A percentile compares a stretch with the other conserved stretches of the same genome.
Conservation (phyloP, 2,329 filamentous ascomycete genomes). For the Tricladium varicosporioides region DNA sequence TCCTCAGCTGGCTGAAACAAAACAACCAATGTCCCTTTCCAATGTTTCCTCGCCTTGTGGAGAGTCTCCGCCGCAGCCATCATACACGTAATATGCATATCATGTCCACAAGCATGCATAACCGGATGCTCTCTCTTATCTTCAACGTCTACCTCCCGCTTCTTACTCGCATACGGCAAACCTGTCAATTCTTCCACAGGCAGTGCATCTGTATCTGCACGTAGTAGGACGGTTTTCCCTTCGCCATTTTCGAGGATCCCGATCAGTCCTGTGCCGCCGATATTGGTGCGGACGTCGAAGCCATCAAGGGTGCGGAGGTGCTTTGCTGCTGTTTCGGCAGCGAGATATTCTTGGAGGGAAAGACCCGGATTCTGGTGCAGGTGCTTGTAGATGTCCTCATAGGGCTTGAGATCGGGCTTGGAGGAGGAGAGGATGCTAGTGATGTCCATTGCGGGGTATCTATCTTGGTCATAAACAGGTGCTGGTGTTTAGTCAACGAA, state of each 20-base stretch:
- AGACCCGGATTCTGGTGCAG: constrained; percentile 60
- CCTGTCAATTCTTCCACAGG: constrained; percentile 56
- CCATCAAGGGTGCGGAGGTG: constrained; percentile 36
- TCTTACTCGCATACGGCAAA: constrained; percentile 52
- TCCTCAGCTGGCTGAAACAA: constrained; percentile 70
- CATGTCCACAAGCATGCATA: constrained; percentile 70
- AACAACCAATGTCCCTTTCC: constrained; percentile 62
- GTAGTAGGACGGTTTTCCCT: constrained; percentile 54
- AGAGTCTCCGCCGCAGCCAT: constrained; percentile 55
- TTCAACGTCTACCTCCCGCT: constrained; percentile 34
- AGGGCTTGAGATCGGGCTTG: constrained; percentile 29
- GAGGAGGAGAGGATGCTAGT: constrained; percentile 7
- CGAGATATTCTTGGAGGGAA: constrained; percentile 53
- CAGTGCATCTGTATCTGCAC: constrained; percentile 62
- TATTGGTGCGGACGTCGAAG: constrained; percentile 47
- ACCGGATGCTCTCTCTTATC: constrained; percentile 51
- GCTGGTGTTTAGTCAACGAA: not conserved
- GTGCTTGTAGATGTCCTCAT: constrained; percentile 56
- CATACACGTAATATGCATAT: constrained; percentile 60
- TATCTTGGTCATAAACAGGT: not conserved
- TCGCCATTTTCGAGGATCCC: constrained; percentile 54
- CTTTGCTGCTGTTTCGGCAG: constrained; percentile 45
- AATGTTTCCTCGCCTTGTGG: constrained; percentile 40
- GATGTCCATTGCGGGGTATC: constrained; percentile 6
- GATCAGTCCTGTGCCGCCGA: constrained; percentile 59